Evolutionary conservation across 2,329 filamentous ascomycete species (phyloP), one percentile per base, ranked within the genome.

Genomic region (Colletotrichum simmondsii): DNA sequence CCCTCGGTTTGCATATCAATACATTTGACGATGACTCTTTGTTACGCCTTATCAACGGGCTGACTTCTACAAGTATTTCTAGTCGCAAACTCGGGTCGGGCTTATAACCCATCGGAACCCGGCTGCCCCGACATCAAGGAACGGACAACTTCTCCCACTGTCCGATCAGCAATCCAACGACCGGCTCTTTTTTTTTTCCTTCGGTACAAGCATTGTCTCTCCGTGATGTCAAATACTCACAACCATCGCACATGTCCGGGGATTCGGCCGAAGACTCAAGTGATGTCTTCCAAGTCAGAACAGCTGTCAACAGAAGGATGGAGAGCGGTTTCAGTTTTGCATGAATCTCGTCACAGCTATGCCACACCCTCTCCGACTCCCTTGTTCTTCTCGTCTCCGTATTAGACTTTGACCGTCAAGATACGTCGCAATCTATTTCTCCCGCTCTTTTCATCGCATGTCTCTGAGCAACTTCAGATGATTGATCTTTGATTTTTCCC

Each of bases 391-490:
- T 32, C 30, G 30, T 46, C n/a, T 63, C 16, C 8, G 53, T 19
- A 22, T 72, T 65, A 49, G 10, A 49, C 70, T 65, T 70, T 24
- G 22, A 24, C 7, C 22, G 8, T 54, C 61, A 12, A 19, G 11
- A 42, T 16, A 54, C 19, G 53, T 30, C 14, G 49, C 24, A 54
- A 54, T 62, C 14, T 46, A 28, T 57, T 7, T 37, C 59, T 46
- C 35, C 35, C 12, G 8, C 26, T 26, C 24, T 32, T 53, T 65
- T 65, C 66, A 57, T 70, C 71, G 61, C 28, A 73, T 71, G 37
- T 72, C 19, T 7, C 24, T 6, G 4, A 16, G 22, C n/a, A 16
- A 71, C 56, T 71, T 73, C 67, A 71, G 67, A 73, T 71, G 71
- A 71, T 65, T 28, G 71, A 22, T 26, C 8, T n/a, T 35, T 53